Base-by-base conservation (phyloP, 768 basidiomycete genomes). In the Coprinopsis cinerea region DNA sequence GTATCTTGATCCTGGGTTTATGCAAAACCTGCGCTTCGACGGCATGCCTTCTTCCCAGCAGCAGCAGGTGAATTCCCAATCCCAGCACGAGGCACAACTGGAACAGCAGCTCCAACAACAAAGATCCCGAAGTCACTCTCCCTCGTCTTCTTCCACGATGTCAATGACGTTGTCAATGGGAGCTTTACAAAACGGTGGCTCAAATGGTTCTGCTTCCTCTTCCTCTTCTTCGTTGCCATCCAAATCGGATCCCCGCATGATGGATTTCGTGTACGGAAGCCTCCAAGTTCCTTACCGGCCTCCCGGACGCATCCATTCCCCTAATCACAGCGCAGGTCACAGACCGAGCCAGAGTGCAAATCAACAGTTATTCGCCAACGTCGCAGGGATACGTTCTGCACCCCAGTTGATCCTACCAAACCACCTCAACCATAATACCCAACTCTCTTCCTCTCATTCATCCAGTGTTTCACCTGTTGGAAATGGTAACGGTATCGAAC, bases 401-500 rank as follows among this genome's bases (percentile, higher is more conserved):
- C 57, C 60, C 3, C 59, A 58, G 41, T 44, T 60, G 34, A 51
- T 57, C 37, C 44, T 52, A 55, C 25, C 53, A 50, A 26, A 52
- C 58, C 41, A 48, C 55, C 11, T 36, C 57, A 28, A 54, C 47
- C n/a, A n/a, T n/a, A 23, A 48, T 56, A 10, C 30, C 54, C 56
- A 2, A 50, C 57, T 11, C 54, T 58, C 1, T 53, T 55, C 18
- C 53, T 27, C 57, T 1, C 56, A 54, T 15, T 39, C 17, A 30
- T 49, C 52, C 14, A 34, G 35, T 9, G 30, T 53, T 34, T 48
- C 56, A 14, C 50, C 60, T 30, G 48, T 48, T 15, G n/a, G n/a
- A n/a, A n/a, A n/a, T n/a, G n/a, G n/a, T n/a, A n/a, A n/a, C n/a
- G n/a, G n/a, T n/a, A 35, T 37, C 17, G 49, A 54, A 10, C 48